Percentiles rank a stretch among this genome's conserved stretches.
phyloP scores from a whole-genome alignment of 257 asterid species.

The Echites panduratus region DNA sequence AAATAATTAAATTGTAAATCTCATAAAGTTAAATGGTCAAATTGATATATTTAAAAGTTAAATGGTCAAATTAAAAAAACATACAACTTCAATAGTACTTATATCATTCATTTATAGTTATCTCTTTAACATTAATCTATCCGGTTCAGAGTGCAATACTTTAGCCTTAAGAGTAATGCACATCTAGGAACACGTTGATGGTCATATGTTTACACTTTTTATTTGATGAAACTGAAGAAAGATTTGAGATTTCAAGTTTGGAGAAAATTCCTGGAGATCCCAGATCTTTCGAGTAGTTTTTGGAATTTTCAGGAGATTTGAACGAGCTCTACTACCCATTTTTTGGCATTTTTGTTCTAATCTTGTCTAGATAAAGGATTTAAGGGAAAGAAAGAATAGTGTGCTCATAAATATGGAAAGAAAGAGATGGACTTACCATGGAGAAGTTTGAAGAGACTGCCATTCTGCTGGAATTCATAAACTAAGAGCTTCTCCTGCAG shows the following conservation, averaged over 20 bases:
- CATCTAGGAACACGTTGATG: no score
- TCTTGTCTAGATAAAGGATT: no score
- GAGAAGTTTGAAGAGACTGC: constrained; percentile 57
- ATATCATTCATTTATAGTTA: neutral
- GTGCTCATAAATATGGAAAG: no score
- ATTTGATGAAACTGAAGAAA: neutral
- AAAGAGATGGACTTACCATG: constrained; percentile 34
- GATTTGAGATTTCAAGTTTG: neutral
- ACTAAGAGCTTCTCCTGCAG: constrained; percentile 63
- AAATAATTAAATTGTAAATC: no score
- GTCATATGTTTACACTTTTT: no score
- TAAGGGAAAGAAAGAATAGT: no score
- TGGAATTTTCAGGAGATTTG: neutral
- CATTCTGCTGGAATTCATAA: constrained; percentile 59
- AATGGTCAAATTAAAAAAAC: no score
- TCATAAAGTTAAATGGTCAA: no score
- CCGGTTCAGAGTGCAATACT: neutral
- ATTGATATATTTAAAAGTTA: no score
- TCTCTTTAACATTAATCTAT: neutral
- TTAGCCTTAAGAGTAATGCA: neutral
- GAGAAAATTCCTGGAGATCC: neutral
- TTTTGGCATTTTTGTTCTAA: no score
- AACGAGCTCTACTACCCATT: neutral
- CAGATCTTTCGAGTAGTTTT: neutral
- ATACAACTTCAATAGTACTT: no score